These are phyloP conservation scores for Tylopilus rubrobrunneus DNA, from an alignment of 768 basidiomycete species.

Conservation along the genomic window DNA sequence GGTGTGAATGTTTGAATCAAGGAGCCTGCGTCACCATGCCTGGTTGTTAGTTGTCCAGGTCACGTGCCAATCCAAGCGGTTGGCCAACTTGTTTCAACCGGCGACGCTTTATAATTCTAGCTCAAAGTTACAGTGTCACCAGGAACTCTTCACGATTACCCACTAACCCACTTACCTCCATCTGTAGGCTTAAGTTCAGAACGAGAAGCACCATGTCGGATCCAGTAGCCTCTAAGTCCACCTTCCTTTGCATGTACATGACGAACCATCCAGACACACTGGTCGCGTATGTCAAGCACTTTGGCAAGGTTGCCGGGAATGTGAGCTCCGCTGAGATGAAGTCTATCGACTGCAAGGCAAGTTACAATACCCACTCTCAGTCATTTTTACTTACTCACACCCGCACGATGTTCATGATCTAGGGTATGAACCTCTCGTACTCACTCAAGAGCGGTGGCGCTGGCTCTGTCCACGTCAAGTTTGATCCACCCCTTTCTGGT, in stretches of 20 bases:
- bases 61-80: no score
- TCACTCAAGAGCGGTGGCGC: constrained; percentile 46
- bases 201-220: constrained; percentile 47
- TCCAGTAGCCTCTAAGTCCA: constrained; percentile 70
- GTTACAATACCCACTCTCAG: constrained; percentile 3
- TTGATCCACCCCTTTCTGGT: constrained; percentile 68
- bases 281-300: constrained; percentile 79
- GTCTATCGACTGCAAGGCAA: constrained; percentile 61
- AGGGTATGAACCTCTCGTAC: constrained; percentile 74
- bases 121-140: no score
- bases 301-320: constrained; percentile 54
- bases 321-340: constrained; percentile 68
- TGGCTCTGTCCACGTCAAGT: constrained; percentile 46
- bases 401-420: neutral
- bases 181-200: neutral
- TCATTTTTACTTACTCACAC: neutral
- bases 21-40: no score
- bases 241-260: constrained; percentile 83
- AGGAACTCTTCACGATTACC: no score
- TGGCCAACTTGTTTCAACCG: no score
- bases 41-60: no score
- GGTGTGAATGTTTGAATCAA: no score
- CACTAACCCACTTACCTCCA: no score
- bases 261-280: constrained; percentile 78
- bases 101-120: no score